Conservation (phyloP, 306 rosid genomes). For the Begonia masoniana region DNA sequence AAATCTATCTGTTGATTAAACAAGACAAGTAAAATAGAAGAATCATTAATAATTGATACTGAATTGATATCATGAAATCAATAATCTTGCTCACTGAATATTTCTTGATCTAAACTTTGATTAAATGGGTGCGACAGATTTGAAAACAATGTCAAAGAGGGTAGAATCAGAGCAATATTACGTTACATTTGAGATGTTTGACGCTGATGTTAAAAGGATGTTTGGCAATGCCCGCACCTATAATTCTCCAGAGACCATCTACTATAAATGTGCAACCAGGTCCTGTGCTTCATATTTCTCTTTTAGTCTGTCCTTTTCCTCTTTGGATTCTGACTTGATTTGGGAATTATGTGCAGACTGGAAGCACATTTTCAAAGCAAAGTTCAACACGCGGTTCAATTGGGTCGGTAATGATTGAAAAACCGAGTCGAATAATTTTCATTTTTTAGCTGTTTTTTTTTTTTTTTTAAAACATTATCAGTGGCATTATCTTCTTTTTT, state of each 20-base stretch:
- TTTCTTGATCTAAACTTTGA: neutral
- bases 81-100: too few species aligned
- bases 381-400: conserved; percentile 58
- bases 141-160: conserved; percentile 86
- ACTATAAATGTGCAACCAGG: conserved; percentile 84
- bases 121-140: conserved; percentile 29
- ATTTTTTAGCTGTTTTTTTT: too few species aligned
- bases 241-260: conserved; percentile 89
- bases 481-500: too few species aligned
- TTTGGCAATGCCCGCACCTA: conserved; percentile 78
- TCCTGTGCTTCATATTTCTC: conserved; percentile 5
- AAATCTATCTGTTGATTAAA: too few species aligned
- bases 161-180: conserved; percentile 94
- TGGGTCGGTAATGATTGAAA: conserved; percentile 9
- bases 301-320: neutral
- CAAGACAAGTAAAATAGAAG: too few species aligned
- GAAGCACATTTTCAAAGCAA: conserved; percentile 66
- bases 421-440: too few species aligned
- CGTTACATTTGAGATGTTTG: conserved; percentile 89
- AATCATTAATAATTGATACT: too few species aligned
- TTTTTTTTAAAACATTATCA: too few species aligned
- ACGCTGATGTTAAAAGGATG: conserved; percentile 88
- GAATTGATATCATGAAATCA: too few species aligned
- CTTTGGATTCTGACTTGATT: neutral
- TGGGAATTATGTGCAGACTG: conserved; percentile 31